Evolutionary conservation across 768 basidiomycete genomes (phyloP), one percentile per base, ranked within the genome.

Genomic region (Suillus clintonianus): DNA sequence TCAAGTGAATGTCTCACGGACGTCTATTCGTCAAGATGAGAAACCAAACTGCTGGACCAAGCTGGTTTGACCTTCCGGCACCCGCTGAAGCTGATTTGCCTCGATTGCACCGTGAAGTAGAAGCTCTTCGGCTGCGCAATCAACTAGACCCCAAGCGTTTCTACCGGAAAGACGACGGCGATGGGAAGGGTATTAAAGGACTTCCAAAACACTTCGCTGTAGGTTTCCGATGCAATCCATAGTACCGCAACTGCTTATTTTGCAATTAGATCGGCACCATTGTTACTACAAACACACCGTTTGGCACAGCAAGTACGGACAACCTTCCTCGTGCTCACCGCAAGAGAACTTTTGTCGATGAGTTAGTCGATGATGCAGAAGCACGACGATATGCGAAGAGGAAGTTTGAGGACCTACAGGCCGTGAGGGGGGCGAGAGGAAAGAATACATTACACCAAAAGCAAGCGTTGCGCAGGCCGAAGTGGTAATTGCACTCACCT

Each of bases 91-190:
- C 90, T 14, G 92, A 95, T 64, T 80, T 93, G 17, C 91, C 93
- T 41, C 83, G 87, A 42, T 76, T 95, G 45, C 78, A 94, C 69
- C 89, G 91, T 59, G 94, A 97, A 78, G 89, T 94, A 13, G 92
- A 96, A 72, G 90, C 95, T 0, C 80, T 96, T 62, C 89, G 94
- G 36, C 79, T 97, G 54, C 86, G 90, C 57, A 94, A 94, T 72
- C 90, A 94, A 62, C 83, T 97, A 22, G 95, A 97, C 70, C 94
- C 94, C 19, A 97, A 97, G 74, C 85, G 92, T 24, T 96, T 96
- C 78, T 93, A 95, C 77, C 81, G 87, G 65, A 95, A 92, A 74
- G 92, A 95, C 53, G 89, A 90, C 63, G 90, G 91, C 5, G 92
- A 95, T 76, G 87, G 90, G 11, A 90, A 90, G 69, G 92, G 92